These are phyloP conservation scores for Kluyveromyces marxianus DNA, from an alignment of 1,139 yeast species.

Conservation along the genomic window DNA sequence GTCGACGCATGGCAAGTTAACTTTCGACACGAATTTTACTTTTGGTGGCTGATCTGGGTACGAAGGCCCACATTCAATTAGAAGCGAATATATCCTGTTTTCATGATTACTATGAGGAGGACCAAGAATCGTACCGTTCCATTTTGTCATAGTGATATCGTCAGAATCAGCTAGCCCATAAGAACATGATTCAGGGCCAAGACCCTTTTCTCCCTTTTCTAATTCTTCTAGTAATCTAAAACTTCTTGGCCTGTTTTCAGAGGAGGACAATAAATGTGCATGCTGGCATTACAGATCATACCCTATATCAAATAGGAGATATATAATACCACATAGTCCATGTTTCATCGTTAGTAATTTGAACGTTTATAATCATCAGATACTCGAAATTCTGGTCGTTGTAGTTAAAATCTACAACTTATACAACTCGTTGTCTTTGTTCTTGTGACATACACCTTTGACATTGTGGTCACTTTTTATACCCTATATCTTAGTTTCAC, in stretches of 20 bases:
- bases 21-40: conserved; percentile 70
- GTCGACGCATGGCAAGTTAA: conserved; percentile 88
- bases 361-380: not conserved
- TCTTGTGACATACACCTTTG: conserved; percentile 1
- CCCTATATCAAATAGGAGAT: too few relatives aligned
- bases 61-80: conserved; percentile 69
- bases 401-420: not conserved
- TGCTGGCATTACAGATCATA: too few relatives aligned
- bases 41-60: conserved; percentile 89
- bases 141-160: conserved; percentile 83
- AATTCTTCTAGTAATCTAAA: conserved; percentile 90
- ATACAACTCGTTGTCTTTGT: not conserved
- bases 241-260: conserved; percentile 65
- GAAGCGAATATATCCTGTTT: conserved; percentile 82
- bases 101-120: conserved; percentile 95
- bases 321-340: too few relatives aligned
- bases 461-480: not conserved
- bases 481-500: not conserved
- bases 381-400: not conserved
- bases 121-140: conserved; percentile 96
- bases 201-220: conserved; percentile 96
- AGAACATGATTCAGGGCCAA: conserved; percentile 94
- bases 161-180: conserved; percentile 85
- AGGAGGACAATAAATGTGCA: not conserved
- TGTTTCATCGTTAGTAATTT: not conserved